These are phyloP conservation scores for Boletus pseudopeckii DNA, from an alignment of 768 basidiomycete species.

Conservation along the genomic window DNA sequence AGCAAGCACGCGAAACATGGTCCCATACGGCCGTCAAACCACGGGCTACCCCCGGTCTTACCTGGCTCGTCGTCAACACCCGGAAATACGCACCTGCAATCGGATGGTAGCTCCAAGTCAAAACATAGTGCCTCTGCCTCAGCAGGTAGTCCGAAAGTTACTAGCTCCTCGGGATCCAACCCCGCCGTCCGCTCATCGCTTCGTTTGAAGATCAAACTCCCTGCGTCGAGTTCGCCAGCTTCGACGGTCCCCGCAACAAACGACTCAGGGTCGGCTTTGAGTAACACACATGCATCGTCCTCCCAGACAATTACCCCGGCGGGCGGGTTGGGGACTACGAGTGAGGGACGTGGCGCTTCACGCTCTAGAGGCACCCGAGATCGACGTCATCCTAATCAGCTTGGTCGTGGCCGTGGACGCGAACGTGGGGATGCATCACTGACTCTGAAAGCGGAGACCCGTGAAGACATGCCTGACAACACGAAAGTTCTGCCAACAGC, in stretches of 20 bases:
- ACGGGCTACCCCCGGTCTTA: constrained; percentile 1
- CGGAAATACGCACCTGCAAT: neutral
- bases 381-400: neutral
- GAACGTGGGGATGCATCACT: neutral
- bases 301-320: neutral
- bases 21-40: constrained; percentile 15
- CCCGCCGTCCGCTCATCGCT: neutral
- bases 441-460: neutral
- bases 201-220: constrained; percentile 4
- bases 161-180: neutral
- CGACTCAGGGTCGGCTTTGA: neutral
- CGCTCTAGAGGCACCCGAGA: neutral
- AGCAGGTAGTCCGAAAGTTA: neutral
- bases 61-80: neutral
- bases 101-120: neutral
- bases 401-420: neutral
- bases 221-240: neutral
- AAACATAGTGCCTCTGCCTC: neutral
- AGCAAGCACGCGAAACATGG: neutral
- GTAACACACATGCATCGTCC: neutral
- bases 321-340: neutral
- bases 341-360: neutral
- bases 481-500: too few relatives aligned
- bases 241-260: neutral
- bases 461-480: neutral